A percentile compares a stretch with the other conserved stretches of the same genome.
These are phyloP conservation scores for Isochrysis galbana DNA, from an alignment of 78 protist genomes.

Conservation along the genomic window DNA sequence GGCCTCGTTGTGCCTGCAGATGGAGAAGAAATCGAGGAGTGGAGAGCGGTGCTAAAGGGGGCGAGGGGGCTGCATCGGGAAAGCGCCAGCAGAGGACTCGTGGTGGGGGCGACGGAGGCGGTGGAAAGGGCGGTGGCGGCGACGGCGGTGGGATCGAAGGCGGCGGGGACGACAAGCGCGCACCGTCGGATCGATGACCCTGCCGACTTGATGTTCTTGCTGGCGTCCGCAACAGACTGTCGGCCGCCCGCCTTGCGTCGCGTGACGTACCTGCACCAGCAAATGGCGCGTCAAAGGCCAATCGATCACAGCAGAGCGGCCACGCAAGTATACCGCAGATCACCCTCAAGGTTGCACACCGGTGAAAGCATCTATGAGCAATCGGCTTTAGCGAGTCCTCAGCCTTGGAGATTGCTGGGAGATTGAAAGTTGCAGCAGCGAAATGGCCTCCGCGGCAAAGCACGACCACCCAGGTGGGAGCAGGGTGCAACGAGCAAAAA, in stretches of 20 bases:
- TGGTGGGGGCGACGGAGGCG: too few species aligned
- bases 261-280: slow-evolving; percentile 27
- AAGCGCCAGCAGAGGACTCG: too few species aligned
- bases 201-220: slow-evolving; percentile 9
- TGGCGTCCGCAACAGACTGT: slow-evolving; percentile 29
- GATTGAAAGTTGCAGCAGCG: not conserved
- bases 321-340: too few species aligned
- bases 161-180: too few species aligned
- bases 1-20: not conserved
- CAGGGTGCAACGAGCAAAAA: not conserved
- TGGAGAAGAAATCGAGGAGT: too few species aligned
- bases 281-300: too few species aligned
- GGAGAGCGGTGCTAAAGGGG: too few species aligned
- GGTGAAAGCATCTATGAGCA: slow-evolving; percentile 3
- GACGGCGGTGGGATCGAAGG: too few species aligned
- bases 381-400: not conserved
- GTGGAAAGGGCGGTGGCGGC: too few species aligned
- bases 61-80: too few species aligned
- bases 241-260: slow-evolving; percentile 34
- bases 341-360: not conserved
- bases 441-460: slow-evolving; percentile 31
- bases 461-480: not conserved
- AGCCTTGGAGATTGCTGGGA: not conserved
- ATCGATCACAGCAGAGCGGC: too few species aligned
- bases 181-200: slow-evolving; percentile 3